phyloP scores from a whole-genome alignment of 768 basidiomycete genomes.

The Tricholoma bakamatsutake region DNA sequence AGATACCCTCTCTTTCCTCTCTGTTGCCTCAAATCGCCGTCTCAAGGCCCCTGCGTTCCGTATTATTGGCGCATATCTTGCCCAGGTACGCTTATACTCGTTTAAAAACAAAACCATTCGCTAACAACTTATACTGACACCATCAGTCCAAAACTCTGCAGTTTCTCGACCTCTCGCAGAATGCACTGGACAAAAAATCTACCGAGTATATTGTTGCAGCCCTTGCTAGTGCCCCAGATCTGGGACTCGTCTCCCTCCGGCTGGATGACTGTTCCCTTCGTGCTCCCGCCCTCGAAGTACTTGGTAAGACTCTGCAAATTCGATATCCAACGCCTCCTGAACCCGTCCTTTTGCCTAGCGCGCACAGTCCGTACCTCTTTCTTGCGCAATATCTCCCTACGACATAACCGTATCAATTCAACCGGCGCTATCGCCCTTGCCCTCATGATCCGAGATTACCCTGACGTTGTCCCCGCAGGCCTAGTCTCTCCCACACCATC shows the following conservation, averaged over 20 bases:
- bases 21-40: slow-evolving; percentile 80
- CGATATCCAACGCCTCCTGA: slow-evolving; percentile 2
- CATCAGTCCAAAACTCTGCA: slow-evolving; percentile 66
- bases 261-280: slow-evolving; percentile 83
- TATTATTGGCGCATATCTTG: slow-evolving; percentile 71
- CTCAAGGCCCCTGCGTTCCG: slow-evolving; percentile 75
- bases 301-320: slow-evolving; percentile 49
- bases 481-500: slow-evolving; percentile 27
- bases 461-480: slow-evolving; percentile 55
- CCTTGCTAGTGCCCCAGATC: slow-evolving; percentile 46
- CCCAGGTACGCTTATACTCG: slow-evolving; percentile 42
- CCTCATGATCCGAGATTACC: slow-evolving; percentile 95
- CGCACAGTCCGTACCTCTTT: slow-evolving; percentile 80
- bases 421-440: slow-evolving; percentile 89
- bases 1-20: slow-evolving; percentile 72
- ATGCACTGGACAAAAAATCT: slow-evolving; percentile 74
- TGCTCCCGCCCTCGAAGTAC: slow-evolving; percentile 66
- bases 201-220: slow-evolving; percentile 78
- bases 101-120: background rate
- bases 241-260: slow-evolving; percentile 69
- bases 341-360: slow-evolving; percentile 34
- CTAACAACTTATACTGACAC: background rate
- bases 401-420: slow-evolving; percentile 80
- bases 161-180: slow-evolving; percentile 90
- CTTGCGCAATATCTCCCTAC: slow-evolving; percentile 82